Evolutionary conservation across 345 rosid genomes (phyloP), one percentile per base, ranked within the genome.

Genomic region (Cardamine resedifolia): DNA sequence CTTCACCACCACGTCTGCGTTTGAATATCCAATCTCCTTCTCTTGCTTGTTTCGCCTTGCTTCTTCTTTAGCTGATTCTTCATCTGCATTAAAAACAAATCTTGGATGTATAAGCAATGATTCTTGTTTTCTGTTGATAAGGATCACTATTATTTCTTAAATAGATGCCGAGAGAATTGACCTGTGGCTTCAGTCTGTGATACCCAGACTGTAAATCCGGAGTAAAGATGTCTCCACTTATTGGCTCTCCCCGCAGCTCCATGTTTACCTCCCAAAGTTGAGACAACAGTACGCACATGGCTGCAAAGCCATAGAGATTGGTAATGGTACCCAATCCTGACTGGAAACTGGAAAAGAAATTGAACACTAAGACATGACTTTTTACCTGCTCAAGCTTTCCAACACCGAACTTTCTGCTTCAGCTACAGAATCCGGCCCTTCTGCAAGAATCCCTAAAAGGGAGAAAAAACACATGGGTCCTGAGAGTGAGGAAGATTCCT

Each of bases 1-100:
- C 88, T 89, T 94, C 44, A 94, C 90, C 45, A 90, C 92, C 26
- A 87, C 95, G 27, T 90, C 98, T 15, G 97, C 96, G 51, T 90
- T 89, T 39, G 96, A 78, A 85, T 90, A 86, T 24, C 89, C 94
- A 28, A 80, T 23, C 58, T 44, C 79, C 27, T 90, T 78, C 41
- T 78, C 87, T 80, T 84, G 60, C 67, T 81, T 68, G 69, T 71
- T 84, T 76, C 71, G 77, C 79, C 80, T 82, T 0, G 88, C 92
- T 82, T 90, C 98, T 80, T 86, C 88, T 81, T 86, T 86, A 9
- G 95, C 94, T 26, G 90, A 82, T 72, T 80, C 80, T 70, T 93
- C 96, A 73, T 84, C 96, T 93, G 85, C 62, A 64, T 57, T 41
- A 7, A 49, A 7, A 53, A 55, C 1, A 39, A 56, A 10, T 38